These are phyloP conservation scores for Cryptosporidium felis DNA, from an alignment of 169 alveolate species.

Conservation along the genomic window DNA sequence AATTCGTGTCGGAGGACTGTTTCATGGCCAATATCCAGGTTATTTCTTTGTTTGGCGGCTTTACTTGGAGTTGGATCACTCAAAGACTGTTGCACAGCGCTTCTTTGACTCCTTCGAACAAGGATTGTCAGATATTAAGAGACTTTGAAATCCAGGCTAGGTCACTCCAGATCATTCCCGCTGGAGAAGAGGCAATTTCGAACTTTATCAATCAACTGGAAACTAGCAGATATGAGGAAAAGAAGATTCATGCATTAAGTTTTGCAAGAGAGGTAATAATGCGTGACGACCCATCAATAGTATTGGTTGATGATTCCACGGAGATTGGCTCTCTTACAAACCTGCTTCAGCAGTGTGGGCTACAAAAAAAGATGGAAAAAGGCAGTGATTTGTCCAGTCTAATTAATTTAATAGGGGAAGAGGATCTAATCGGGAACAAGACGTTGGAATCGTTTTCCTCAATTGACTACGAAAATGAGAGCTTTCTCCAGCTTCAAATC, in stretches of 20 bases:
- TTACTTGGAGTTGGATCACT: slow-evolving; percentile 46
- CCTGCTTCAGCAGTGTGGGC: slow-evolving; percentile 65
- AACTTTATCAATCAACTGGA: slow-evolving; percentile 38
- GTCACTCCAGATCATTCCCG: slow-evolving; percentile 52
- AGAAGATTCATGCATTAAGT: slow-evolving; percentile 17
- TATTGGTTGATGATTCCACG: slow-evolving; percentile 67
- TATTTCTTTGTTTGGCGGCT: slow-evolving; percentile 32
- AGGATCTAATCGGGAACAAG: slow-evolving; percentile 1
- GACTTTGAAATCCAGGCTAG: slow-evolving; percentile 62
- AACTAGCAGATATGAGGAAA: slow-evolving; percentile 67
- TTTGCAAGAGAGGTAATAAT: slow-evolving; percentile 37
- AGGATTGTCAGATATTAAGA: slow-evolving; percentile 52
- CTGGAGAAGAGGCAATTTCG: slow-evolving; percentile 40
- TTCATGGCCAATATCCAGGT: slow-evolving; percentile 48
- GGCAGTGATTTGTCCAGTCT: neutral
- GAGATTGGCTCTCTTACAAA: slow-evolving; percentile 59
- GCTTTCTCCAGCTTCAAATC: slow-evolving; percentile 42
- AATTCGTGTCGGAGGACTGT: slow-evolving; percentile 25
- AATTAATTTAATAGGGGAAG: slow-evolving; percentile 22
- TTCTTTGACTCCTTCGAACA: slow-evolving; percentile 7
- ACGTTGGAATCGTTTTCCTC: slow-evolving; percentile 3
- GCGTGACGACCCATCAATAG: slow-evolving; percentile 60
- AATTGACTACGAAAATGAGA: slow-evolving; percentile 38
- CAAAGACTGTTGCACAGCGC: slow-evolving; percentile 20
- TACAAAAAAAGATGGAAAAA: slow-evolving; percentile 33